A percentile compares a stretch with the other conserved stretches of the same genome.
These are phyloP conservation scores for Diaporthe nobilis DNA, from an alignment of 2,329 filamentous ascomycete species.

Conservation along the genomic window DNA sequence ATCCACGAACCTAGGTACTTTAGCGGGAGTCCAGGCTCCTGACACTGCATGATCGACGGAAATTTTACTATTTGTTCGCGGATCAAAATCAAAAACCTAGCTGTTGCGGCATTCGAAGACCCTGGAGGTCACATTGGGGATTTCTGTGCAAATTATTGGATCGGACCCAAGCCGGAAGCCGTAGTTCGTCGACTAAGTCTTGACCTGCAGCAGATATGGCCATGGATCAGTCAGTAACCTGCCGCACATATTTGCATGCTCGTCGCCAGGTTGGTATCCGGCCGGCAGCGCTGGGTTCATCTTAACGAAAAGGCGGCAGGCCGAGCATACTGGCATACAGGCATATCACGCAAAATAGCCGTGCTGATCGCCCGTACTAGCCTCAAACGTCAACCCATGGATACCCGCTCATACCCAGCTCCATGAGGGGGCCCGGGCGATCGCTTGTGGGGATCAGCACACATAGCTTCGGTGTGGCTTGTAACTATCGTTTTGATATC, in stretches of 20 bases:
- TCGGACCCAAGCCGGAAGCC: constrained; percentile 2
- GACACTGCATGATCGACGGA: neutral
- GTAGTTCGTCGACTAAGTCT: neutral
- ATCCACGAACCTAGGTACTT: neutral
- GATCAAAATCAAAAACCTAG: neutral
- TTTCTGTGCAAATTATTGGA: neutral
- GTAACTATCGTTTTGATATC: constrained; percentile 6
- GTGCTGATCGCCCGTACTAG: neutral
- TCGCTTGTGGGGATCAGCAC: neutral
- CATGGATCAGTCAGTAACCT: neutral
- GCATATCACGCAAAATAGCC: constrained; percentile 39
- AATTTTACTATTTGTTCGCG: neutral
- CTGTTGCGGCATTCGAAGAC: neutral
- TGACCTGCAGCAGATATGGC: neutral
- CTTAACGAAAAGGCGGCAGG: neutral
- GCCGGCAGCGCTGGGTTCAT: neutral
- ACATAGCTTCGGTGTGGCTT: neutral
- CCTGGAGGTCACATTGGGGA: neutral
- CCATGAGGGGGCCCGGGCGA: constrained; percentile 8
- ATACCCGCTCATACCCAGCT: constrained; percentile 1
- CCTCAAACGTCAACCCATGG: constrained; percentile 21
- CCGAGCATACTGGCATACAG: constrained; percentile 45
- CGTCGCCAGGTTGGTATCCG: neutral
- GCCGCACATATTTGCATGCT: neutral
- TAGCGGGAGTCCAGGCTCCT: neutral